phyloP scores from a whole-genome alignment of 192 early-diverging fungal species.

The Coemansia javaensis region DNA sequence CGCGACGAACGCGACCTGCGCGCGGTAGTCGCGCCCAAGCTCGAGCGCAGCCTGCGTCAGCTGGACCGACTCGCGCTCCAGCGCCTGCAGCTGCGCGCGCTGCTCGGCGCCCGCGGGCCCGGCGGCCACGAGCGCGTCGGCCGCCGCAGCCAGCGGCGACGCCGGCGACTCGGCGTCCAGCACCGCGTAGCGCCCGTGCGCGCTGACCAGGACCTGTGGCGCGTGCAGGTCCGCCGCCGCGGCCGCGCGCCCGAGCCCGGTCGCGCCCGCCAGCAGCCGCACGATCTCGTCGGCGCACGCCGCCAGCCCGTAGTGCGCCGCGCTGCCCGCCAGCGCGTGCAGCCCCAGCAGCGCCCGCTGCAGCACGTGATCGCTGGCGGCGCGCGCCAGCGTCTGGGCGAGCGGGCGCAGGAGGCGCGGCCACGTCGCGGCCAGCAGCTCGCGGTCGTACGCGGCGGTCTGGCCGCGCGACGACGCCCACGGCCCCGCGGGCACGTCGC shows the following conservation, averaged over 20 bases:
- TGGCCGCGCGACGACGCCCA: conserved; percentile 55
- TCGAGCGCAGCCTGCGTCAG: conserved; percentile 68
- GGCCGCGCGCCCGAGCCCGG: conserved; percentile 53
- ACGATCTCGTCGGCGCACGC: conserved; percentile 80
- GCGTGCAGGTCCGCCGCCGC: conserved; percentile 15
- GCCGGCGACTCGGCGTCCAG: conserved; percentile 34
- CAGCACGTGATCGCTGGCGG: conserved; percentile 20
- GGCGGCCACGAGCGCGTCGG: conserved; percentile 34
- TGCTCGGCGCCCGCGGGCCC: conserved; percentile 22
- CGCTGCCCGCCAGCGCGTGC: conserved; percentile 32
- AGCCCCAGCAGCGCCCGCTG: conserved; percentile 22
- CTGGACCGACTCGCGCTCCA: conserved; percentile 19
- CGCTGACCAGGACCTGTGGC: conserved; percentile 20
- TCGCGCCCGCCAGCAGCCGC: conserved; percentile 66
- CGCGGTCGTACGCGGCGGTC: conserved; percentile 65
- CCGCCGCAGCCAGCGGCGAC: conserved; percentile 24
- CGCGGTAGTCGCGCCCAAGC: conserved; percentile 83
- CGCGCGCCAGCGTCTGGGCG: conserved; percentile 11
- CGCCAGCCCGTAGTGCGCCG: conserved; percentile 61
- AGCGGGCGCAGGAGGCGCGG: conserved; percentile 63
- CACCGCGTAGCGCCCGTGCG: conserved; percentile 25
- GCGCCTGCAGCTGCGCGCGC: conserved; percentile 30
- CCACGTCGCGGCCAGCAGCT: conserved; percentile 74
- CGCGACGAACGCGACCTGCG: conserved; percentile 87
- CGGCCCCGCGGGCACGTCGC: conserved; percentile 54